phyloP scores from a whole-genome alignment of 768 basidiomycete species.

The Pleurotus platypus region DNA sequence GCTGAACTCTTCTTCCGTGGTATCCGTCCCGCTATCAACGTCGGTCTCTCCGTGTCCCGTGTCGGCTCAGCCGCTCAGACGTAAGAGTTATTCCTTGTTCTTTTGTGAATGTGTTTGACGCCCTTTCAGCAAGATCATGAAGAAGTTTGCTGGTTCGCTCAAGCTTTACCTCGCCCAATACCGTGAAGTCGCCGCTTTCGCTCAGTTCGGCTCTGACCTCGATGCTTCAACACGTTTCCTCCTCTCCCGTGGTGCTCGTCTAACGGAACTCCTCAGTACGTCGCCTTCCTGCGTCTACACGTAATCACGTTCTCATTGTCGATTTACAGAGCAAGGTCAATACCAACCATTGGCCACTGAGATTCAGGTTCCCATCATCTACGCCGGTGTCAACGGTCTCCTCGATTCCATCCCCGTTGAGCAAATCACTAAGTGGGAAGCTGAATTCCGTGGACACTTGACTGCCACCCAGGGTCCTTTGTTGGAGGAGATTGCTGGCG shows the following conservation, averaged over 20 bases:
- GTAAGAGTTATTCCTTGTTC: conserved; percentile 43
- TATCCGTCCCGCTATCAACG: conserved; percentile 99
- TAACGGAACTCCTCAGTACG: conserved; percentile 90
- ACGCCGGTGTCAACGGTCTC: conserved; percentile 99
- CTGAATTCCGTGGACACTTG: conserved; percentile 87
- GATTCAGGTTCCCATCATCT: conserved; percentile 97
- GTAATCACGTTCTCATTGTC: conserved; percentile 13
- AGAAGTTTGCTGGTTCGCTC: conserved; percentile 99
- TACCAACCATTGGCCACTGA: conserved; percentile 94
- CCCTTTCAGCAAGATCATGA: conserved; percentile 86
- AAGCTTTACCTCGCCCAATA: conserved; percentile 99
- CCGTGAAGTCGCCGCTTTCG: conserved; percentile 99
- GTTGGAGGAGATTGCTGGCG: conserved; percentile 81
- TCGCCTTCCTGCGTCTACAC: background rate
- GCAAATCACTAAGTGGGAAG: conserved; percentile 91
- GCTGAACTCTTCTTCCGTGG: conserved; percentile 99
- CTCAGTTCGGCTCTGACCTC: conserved; percentile 99
- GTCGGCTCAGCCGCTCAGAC: conserved; percentile 99
- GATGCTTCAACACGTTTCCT: conserved; percentile 99
- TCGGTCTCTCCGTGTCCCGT: conserved; percentile 99
- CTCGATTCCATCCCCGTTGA: conserved; percentile 96
- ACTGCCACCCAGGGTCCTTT: conserved; percentile 68
- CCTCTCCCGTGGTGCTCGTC: conserved; percentile 94
- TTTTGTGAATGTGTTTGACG: background rate
- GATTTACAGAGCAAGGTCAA: conserved; percentile 86